Conservation (phyloP, 768 basidiomycete genomes). For the Mycena capillaripes region DNA sequence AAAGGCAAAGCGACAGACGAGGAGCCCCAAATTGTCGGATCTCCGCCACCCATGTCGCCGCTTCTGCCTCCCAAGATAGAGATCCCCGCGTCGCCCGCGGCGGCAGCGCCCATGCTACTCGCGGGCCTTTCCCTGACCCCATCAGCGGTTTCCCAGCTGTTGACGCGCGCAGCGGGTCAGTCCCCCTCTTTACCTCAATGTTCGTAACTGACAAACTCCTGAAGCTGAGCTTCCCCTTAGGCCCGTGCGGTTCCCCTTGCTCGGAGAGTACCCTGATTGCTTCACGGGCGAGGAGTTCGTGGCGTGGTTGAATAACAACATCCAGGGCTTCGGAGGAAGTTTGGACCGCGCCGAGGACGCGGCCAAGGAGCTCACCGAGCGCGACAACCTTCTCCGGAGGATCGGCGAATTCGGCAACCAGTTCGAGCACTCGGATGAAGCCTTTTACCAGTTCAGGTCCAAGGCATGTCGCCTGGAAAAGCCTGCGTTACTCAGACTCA, state of each 20-base stretch:
- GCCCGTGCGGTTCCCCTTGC: slow-evolving; percentile 79
- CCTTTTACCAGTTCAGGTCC: slow-evolving; percentile 87
- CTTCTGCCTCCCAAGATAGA: slow-evolving; percentile 63
- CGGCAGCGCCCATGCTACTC: slow-evolving; percentile 72
- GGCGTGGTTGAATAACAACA: slow-evolving; percentile 84
- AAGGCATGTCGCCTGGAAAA: slow-evolving; percentile 62
- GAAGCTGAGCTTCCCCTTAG: slow-evolving; percentile 74
- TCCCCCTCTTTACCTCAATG: neutral
- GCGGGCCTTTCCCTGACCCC: slow-evolving; percentile 82
- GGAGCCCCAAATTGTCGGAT: slow-evolving; percentile 55
- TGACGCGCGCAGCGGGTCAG: slow-evolving; percentile 71
- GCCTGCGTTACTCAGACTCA: neutral
- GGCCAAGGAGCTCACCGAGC: slow-evolving; percentile 71
- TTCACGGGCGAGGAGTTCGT: slow-evolving; percentile 94
- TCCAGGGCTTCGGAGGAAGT: slow-evolving; percentile 83
- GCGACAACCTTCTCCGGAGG: slow-evolving; percentile 75
- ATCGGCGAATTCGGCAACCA: slow-evolving; percentile 88
- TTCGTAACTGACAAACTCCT: neutral
- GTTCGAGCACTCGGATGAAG: slow-evolving; percentile 83
- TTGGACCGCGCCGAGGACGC: slow-evolving; percentile 86
- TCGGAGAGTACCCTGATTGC: slow-evolving; percentile 89
- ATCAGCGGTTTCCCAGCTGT: slow-evolving; percentile 74
- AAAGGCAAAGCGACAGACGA: slow-evolving; percentile 76
- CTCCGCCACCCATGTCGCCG: slow-evolving; percentile 77
- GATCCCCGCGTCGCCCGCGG: slow-evolving; percentile 49